Base-by-base conservation (phyloP, 164 flowering plant species). In the Magnolia officinalis region DNA sequence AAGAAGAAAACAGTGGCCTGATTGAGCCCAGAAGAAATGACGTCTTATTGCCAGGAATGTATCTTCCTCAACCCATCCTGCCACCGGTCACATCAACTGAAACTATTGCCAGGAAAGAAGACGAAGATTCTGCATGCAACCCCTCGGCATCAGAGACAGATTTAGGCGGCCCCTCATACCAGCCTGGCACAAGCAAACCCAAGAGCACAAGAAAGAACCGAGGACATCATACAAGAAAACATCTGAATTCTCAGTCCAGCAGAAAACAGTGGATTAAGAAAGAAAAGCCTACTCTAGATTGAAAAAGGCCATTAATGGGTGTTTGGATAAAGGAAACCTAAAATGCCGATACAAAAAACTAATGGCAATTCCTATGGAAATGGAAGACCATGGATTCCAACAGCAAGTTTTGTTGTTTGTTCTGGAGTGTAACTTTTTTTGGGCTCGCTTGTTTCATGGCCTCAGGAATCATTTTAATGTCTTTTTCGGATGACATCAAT, bases 1-100 rank as follows among this genome's bases (percentile, higher is more conserved):
- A 95, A 78, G 78, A 89, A 80, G 94, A 91, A 73, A 89, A 82
- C 4, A 80, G 85, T 75, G 98, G 97, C 52, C 81, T 95, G 31
- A 89, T 91, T 49, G 93, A 91, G 81, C 86, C 91, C 24, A 86
- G 82, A 68, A 90, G 29, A 76, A 72, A 74, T 63, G 78, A 87
- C 31, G 87, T 86, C 4, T 79, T 94, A 61, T 58, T 83, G 77
- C 93, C 96, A 7, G 95, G 96, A 72, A 84, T 90, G 87, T 89
- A 78, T 83, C 90, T 90, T 83, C 88, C 86, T 0, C 88, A 76
- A 70, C 78, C 90, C 21, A 75, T 70, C 50, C 26, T 76, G 45
- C 37, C 58, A 16, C 72, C 85, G n/a, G 31, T 77, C 2, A 19
- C 63, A 23, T 63, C 80, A 1, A 68, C 79, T 4, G 49, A 67